Conservation (phyloP, 805 yeast genomes). For the Candida xyloterini region DNA sequence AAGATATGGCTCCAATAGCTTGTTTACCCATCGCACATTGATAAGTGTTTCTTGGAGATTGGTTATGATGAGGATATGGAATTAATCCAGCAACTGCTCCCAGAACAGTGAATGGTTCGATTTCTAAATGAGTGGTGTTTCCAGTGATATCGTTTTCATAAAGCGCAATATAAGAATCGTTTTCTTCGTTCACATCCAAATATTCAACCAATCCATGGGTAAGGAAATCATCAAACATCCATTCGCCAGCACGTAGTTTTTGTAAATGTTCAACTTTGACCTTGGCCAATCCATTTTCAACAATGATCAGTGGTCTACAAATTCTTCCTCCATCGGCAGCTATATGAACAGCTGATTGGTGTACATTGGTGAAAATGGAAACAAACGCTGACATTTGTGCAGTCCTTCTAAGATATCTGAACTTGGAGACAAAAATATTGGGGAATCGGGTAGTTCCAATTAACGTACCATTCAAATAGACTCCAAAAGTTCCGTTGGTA, state of each 20-base stretch:
- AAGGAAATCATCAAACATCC: constrained; percentile 91
- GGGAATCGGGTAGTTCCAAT: constrained; percentile 89
- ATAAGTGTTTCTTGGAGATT: constrained; percentile 88
- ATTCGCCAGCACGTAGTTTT: constrained; percentile 59
- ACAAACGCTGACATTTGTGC: constrained; percentile 88
- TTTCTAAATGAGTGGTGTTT: constrained; percentile 83
- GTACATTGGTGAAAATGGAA: constrained; percentile 84
- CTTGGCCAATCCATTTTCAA: constrained; percentile 64
- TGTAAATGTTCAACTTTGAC: constrained; percentile 71
- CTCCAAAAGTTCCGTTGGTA: constrained; percentile 73
- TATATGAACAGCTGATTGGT: constrained; percentile 90
- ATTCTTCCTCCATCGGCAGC: constrained; percentile 99
- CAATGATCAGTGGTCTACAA: constrained; percentile 93
- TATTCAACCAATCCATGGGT: constrained; percentile 87
- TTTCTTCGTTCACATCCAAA: constrained; percentile 95
- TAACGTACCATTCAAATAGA: constrained; percentile 90
- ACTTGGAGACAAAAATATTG: constrained; percentile 70
- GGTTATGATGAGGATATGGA: constrained; percentile 92
- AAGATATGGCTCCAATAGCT: constrained; percentile 99
- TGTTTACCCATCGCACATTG: constrained; percentile 98
- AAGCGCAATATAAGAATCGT: constrained; percentile 87
- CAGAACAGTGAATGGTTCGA: constrained; percentile 88
- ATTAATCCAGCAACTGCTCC: constrained; percentile 93
- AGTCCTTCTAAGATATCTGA: constrained; percentile 76
- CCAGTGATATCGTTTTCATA: constrained; percentile 65